Evolutionary conservation across 495 filamentous ascomycete genomes (phyloP).

Genomic region (Podospora appendiculata): DNA sequence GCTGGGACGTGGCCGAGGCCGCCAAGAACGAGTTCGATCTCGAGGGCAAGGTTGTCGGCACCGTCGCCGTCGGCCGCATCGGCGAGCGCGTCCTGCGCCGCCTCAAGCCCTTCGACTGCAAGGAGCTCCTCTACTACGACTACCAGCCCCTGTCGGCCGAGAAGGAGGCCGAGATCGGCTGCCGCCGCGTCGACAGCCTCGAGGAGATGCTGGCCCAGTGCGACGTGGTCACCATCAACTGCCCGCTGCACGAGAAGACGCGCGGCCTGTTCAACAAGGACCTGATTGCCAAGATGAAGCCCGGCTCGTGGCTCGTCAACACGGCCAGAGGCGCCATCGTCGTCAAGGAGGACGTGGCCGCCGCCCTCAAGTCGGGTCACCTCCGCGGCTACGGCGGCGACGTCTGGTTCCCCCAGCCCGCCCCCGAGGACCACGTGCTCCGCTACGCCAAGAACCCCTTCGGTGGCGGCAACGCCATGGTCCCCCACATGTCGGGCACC

Average conservation of each 20-base stretch:
- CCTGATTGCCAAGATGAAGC: conserved; percentile 99
- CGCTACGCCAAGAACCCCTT: conserved; percentile 90
- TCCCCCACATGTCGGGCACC: conserved; percentile 96
- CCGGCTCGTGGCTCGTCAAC: conserved; percentile 92
- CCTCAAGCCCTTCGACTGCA: conserved; percentile 96
- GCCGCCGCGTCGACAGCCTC: conserved; percentile 74
- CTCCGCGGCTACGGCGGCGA: conserved; percentile 96
- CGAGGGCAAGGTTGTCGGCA: conserved; percentile 95
- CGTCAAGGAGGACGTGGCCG: conserved; percentile 97
- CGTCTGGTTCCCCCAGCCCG: conserved; percentile 78
- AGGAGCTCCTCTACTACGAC: conserved; percentile 98
- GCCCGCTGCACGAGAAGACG: conserved; percentile 97
- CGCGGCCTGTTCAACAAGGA: conserved; percentile 97
- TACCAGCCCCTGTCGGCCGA: conserved; percentile 89
- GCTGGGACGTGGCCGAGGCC: conserved; percentile 92
- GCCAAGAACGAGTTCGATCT: conserved; percentile 98
- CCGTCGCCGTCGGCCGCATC: conserved; percentile 94
- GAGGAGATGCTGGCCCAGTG: conserved; percentile 96
- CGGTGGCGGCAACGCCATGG: conserved; percentile 96
- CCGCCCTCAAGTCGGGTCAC: conserved; percentile 85
- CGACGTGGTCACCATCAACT: conserved; percentile 99
- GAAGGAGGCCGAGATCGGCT: conserved; percentile 93
- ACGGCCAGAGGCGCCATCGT: conserved; percentile 98
- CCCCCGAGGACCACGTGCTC: conserved; percentile 88
- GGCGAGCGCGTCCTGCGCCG: conserved; percentile 95